Conservation (phyloP, 23 red algal species). For the Cyanidioschyzon merolae region DNA sequence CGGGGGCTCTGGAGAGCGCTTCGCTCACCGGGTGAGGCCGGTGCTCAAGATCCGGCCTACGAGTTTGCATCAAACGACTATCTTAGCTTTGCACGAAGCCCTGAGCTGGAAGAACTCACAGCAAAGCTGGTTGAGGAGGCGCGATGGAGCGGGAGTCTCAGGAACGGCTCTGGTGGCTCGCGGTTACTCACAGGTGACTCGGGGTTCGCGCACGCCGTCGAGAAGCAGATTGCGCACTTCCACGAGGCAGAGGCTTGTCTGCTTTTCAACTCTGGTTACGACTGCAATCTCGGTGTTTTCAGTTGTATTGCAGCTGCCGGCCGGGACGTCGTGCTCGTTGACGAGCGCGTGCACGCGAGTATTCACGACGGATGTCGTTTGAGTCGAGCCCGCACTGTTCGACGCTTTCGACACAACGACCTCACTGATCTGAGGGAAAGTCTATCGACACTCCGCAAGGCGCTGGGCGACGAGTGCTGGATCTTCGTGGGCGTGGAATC, state of each 20-base stretch:
- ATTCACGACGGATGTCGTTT: slow-evolving; percentile 71
- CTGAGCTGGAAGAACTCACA: slow-evolving; percentile 14
- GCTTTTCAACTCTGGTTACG: slow-evolving; percentile 70
- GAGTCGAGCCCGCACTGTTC: slow-evolving; percentile 31
- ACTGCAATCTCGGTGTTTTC: slow-evolving; percentile 62
- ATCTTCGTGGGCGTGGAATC: slow-evolving; percentile 62
- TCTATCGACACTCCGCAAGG: neutral
- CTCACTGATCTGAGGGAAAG: neutral
- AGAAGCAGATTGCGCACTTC: slow-evolving; percentile 36
- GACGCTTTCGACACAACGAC: slow-evolving; percentile 63
- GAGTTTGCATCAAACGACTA: slow-evolving; percentile 99
- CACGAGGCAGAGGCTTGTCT: slow-evolving; percentile 38
- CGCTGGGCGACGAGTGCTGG: neutral
- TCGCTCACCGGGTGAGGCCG: neutral
- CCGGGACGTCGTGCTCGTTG: slow-evolving; percentile 45
- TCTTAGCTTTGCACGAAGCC: slow-evolving; percentile 41
- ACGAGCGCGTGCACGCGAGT: slow-evolving; percentile 72
- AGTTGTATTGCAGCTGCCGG: slow-evolving; percentile 29
- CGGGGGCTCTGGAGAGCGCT: neutral
- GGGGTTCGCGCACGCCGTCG: slow-evolving; percentile 24
- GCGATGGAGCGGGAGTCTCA: neutral
- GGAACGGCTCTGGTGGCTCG: slow-evolving; percentile 71
- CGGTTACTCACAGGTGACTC: slow-evolving; percentile 76
- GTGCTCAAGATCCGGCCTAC: neutral
- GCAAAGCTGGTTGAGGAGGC: neutral